Evolutionary conservation across 1,284 basidiomycete genomes (phyloP), one percentile per base, ranked within the genome.

Genomic region (Cryptococcus sp.): DNA sequence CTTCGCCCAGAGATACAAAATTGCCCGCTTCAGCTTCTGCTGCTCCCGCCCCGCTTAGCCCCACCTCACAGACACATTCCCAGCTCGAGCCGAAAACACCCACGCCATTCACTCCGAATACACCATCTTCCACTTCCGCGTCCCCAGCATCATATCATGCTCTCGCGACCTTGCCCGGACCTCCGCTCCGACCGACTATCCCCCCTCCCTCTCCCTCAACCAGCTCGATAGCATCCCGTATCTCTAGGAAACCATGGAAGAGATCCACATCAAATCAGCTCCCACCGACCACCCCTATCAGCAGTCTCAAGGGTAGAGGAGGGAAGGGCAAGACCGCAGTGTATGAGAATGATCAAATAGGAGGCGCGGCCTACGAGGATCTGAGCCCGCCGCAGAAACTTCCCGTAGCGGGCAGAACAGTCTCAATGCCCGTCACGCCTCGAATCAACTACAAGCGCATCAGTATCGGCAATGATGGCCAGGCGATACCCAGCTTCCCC

Each of bases 201-300:
- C 44, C 45, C 17, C 46, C 38, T 27, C 23, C 25, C 1, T 27
- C 17, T 19, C 53, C 16, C 7, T 20, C 35, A 38, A 25, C 50
- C 11, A 40, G 38, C 38, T 52, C 50, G 51, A 25, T 53, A 19
- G 23, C 42, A n/a, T 42, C 40, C 11, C 20, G 31, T n/a, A 17
- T 53, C 42, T 17, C 19, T 16, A 44, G 31, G 27, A 50, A 44
- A 31, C 52, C 60, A 48, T 62, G 60, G 60, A 57, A 54, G n/a
- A 45, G 42, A 50, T 50, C 39, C 41, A 39, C 42, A 3, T n/a
- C 48, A 17, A 27, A 50, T 20, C 35, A 52, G 22, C 35, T 31
- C 15, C 3, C 7, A 45, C n/a, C 42, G 16, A n/a, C n/a, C 2
- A 8, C 42, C 7, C 42, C 13, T 31, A 47, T 42, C 31, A 51